phyloP scores from a whole-genome alignment of 352 stramenopile species.

The Phytophthora brassicae region DNA sequence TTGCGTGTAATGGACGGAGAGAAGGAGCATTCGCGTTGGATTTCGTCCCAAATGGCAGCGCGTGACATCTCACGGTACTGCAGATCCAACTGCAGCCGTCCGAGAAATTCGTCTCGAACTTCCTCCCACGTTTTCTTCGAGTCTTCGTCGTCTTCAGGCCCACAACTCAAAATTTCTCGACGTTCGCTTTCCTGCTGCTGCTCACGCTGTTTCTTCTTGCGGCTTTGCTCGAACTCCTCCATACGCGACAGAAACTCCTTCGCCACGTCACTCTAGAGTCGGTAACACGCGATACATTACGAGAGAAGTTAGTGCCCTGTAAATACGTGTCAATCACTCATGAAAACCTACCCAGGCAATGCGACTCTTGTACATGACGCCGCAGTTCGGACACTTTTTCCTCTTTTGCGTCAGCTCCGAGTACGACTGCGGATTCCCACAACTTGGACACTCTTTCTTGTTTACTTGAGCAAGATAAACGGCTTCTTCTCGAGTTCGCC shows the following conservation, averaged over 20 bases:
- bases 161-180: constrained; percentile 15
- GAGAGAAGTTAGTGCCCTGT: neutral
- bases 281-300: neutral
- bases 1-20: constrained; percentile 48
- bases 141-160: constrained; percentile 9
- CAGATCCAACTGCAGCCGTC: constrained; percentile 63
- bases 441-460: constrained; percentile 81
- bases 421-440: constrained; percentile 74
- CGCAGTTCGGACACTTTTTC: constrained; percentile 81
- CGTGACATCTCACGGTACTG: constrained; percentile 51
- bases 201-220: constrained; percentile 18
- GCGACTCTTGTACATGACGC: constrained; percentile 61
- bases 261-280: constrained; percentile 48
- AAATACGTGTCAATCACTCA: neutral
- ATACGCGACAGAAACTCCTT: constrained; percentile 70
- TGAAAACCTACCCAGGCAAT: constrained; percentile 58
- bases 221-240: constrained; percentile 33
- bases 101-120: constrained; percentile 65
- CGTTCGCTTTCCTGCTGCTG: constrained; percentile 18
- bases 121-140: constrained; percentile 44
- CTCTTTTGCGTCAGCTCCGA: constrained; percentile 77
- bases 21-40: constrained; percentile 62
- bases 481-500: constrained; percentile 58
- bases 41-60: constrained; percentile 50
- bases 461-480: constrained; percentile 59